Percentiles rank a stretch among this genome's conserved stretches.
Evolutionary conservation across 2,329 filamentous ascomycete genomes (phyloP).

Genomic region (Scytalidium lignicola): DNA sequence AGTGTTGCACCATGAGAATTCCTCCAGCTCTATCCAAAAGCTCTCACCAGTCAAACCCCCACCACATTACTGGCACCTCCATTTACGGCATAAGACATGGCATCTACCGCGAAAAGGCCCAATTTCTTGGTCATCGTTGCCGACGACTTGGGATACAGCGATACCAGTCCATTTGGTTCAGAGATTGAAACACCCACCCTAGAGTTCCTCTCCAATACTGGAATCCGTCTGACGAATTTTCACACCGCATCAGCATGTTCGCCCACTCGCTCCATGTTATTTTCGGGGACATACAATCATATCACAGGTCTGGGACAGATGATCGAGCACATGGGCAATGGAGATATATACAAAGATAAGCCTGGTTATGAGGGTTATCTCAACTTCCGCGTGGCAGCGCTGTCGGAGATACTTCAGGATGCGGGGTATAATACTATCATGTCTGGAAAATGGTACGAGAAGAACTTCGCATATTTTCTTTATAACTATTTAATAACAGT

Average conservation of each 20-base stretch:
- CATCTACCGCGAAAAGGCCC: constrained; percentile 4
- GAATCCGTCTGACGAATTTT: constrained; percentile 53
- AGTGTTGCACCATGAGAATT: too few relatives aligned
- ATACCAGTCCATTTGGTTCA: constrained; percentile 46
- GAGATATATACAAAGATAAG: too few relatives aligned
- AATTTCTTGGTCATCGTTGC: constrained; percentile 43
- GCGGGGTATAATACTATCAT: constrained; percentile 50
- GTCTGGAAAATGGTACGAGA: constrained; percentile 52
- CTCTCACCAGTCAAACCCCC: too few relatives aligned
- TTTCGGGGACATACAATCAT: constrained; percentile 52
- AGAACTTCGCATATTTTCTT: too few relatives aligned
- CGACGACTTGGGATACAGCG: constrained; percentile 40
- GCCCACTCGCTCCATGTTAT: constrained; percentile 54
- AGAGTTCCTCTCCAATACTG: constrained; percentile 43
- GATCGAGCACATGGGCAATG: too few relatives aligned
- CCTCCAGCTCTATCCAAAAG: too few relatives aligned
- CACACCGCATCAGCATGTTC: constrained; percentile 56
- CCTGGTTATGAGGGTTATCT: constrained; percentile 53
- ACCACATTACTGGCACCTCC: too few relatives aligned
- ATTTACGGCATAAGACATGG: too few relatives aligned
- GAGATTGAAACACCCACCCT: constrained; percentile 55
- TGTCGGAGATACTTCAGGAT: constrained; percentile 47
- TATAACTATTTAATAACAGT: too few relatives aligned
- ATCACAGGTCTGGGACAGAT: constrained; percentile 45
- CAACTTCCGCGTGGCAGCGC: constrained; percentile 44